These are phyloP conservation scores for Veloboletus limbatus DNA, from an alignment of 1,284 basidiomycete species.

Conservation along the genomic window DNA sequence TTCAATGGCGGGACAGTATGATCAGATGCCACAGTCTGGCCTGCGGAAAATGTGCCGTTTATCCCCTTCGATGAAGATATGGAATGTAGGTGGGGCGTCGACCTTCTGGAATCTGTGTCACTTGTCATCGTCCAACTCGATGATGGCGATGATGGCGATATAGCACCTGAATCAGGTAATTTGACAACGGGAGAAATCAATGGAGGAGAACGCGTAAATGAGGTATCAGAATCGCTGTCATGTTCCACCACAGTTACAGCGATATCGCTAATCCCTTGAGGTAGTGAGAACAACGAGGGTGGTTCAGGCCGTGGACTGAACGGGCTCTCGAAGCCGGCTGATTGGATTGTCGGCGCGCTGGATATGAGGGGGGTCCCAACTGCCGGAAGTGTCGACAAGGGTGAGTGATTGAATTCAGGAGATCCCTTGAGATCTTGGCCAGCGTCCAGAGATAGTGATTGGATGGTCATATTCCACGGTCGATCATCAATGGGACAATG, in stretches of 20 bases:
- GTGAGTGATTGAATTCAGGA: constrained; percentile 30
- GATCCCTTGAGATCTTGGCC: constrained; percentile 13
- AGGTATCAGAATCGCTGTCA: constrained; percentile 22
- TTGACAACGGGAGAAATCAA: constrained; percentile 32
- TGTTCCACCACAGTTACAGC: constrained; percentile 4
- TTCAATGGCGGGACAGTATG: constrained; percentile 27
- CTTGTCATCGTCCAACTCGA: constrained; percentile 34
- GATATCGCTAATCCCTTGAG: constrained; percentile 14
- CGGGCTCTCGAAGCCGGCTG: constrained; percentile 20
- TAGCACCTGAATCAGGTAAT: constrained; percentile 25
- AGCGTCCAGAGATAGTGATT: constrained; percentile 12
- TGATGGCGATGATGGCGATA: constrained; percentile 25
- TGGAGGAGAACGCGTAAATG: constrained; percentile 30
- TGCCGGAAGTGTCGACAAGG: constrained; percentile 31
- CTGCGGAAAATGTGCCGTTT: constrained; percentile 6
- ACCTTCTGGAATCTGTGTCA: constrained; percentile 21
- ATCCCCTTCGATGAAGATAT: constrained; percentile 12
- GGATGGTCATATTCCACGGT: constrained; percentile 13
- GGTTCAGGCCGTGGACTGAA: constrained; percentile 34
- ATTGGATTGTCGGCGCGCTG: constrained; percentile 10
- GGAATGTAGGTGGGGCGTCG: constrained; percentile 11
- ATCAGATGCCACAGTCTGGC: constrained; percentile 12
- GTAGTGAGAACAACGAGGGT: constrained; percentile 18
- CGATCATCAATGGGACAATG: constrained; percentile 23
- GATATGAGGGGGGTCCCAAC: constrained; percentile 32